Base-by-base conservation (phyloP, 202 grass and related monocot genomes). In the Zoysia matrella region DNA sequence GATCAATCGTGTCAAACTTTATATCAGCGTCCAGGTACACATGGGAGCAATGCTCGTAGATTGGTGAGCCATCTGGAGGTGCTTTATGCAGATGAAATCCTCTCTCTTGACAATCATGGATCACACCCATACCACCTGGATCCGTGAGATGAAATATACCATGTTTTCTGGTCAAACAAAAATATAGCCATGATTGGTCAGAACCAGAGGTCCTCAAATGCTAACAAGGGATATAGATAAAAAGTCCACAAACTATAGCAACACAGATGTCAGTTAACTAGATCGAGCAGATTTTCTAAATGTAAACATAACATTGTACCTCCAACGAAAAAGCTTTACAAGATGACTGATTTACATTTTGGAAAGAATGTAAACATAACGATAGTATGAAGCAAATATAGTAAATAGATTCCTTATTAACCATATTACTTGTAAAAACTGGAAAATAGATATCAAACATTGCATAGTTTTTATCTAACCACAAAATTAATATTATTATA, bases 91-190 rank as follows among this genome's bases (percentile, higher is more conserved):
- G 22, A 30, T 30, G 22, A 30, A 30, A 30, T 30, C 22, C 22
- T 30, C 22, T 30, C 22, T 30, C 22, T 30, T 30, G 22, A 30
- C 22, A 30, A 30, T 30, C 22, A 30, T 30, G 22, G 22, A 30
- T 30, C 22, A 30, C 22, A 30, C 22, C 22, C 22, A 30, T 30
- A 30, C 22, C 22, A 30, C 22, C 22, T 30, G 22, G 22, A 30
- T 30, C 22, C 22, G 22, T 30, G 22, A 30, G 22, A 30, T 30
- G 22, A 30, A 30, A 30, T 30, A 30, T 30, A 30, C 22, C 22
- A 30, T 30, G 22, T 30, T 30, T 30, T 83, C 96, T 96, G 85
- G 76, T 64, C 54, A 87, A 82, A 85, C 65, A 70, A 76, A 60
- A 48, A 65, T 61, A 55, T 71, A 72, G 42, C 66, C 15, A 85